Base-by-base conservation (phyloP, 2,329 filamentous ascomycete species). In the Aciculosporium take region DNA sequence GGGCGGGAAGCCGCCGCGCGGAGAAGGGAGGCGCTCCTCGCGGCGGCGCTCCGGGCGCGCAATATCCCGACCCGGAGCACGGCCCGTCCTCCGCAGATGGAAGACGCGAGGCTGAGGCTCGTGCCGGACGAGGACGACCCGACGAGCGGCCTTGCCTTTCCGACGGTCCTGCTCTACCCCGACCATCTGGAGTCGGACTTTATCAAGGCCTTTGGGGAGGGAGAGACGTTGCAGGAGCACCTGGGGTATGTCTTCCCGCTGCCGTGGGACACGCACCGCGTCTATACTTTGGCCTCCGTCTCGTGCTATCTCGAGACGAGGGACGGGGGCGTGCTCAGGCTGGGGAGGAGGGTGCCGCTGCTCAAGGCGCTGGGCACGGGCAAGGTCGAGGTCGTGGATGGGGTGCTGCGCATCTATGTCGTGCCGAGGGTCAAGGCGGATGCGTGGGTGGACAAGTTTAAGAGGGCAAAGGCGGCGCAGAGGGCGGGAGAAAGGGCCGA, bases 231-330 rank as follows among this genome's bases (percentile, higher is more conserved):
- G 23, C 71, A 69, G 7, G 79, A 89, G 49, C 88, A 95, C 59
- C 67, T 98, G 38, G 68, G 70, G 3, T 94, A 95, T 54, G 80
- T 96, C 8, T 75, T 98, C 44, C 89, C 88, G 2, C 61, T 87
- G 53, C 86, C 87, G 10, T 98, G 91, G 91, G 91, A 96, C 53
- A 54, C 59, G 13, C 65, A 71, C 45, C 62, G 70, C 2, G 77
- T 77, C 53, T 95, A 94, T 60, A 72, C 65, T 1, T 51, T 69
- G 1, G 67, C 68, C 0, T 67, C 62, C 1, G 84, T 94, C 4
- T 87, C 94, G 51, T 91, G 85, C 54, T 96, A 85, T 60, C 81
- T 94, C 68, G 87, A 95, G 66, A 96, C 87, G 0, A 63, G 64
- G 4, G 66, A 69, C 0, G 87, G 87, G 0, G 87, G 88, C 0